Evolutionary conservation across 2,329 filamentous ascomycete genomes (phyloP).

Genomic region (Metarhizium robertsii): DNA sequence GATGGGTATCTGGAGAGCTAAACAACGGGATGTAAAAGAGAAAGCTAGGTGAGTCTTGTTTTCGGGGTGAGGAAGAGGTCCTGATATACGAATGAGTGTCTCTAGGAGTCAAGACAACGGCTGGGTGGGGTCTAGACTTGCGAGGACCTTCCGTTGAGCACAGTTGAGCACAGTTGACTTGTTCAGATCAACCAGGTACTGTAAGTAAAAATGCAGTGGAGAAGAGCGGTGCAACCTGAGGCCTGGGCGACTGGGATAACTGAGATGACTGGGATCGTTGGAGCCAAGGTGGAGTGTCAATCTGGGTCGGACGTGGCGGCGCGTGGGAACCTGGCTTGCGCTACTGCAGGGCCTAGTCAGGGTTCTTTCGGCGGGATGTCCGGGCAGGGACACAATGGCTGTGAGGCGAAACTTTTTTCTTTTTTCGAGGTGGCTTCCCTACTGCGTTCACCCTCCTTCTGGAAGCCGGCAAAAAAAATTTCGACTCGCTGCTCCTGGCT

Average conservation of each 20-base stretch:
- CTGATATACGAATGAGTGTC: not conserved
- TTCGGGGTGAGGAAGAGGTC: not conserved
- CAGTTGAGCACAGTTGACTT: not conserved
- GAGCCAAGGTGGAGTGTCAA: conserved; percentile 2
- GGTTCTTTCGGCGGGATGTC: not conserved
- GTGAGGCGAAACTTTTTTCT: not conserved
- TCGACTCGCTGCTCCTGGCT: not conserved
- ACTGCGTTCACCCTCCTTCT: not conserved
- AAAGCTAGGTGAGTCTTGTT: not conserved
- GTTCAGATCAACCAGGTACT: not conserved
- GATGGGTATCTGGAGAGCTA: not conserved
- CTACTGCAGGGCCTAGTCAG: not conserved
- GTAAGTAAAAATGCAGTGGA: not conserved
- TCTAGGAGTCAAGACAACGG: not conserved
- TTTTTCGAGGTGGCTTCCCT: too few species aligned
- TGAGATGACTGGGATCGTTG: not conserved
- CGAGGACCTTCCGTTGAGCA: not conserved
- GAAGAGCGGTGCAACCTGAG: not conserved
- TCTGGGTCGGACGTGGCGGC: conserved; percentile 3
- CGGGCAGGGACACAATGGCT: not conserved
- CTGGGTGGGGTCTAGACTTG: not conserved
- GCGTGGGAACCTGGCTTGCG: not conserved
- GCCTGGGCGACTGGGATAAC: not conserved
- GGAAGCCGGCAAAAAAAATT: not conserved
- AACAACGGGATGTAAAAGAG: not conserved